Evolutionary conservation across 208 protist genomes (phyloP).

Genomic region (Crithidia expoeki): DNA sequence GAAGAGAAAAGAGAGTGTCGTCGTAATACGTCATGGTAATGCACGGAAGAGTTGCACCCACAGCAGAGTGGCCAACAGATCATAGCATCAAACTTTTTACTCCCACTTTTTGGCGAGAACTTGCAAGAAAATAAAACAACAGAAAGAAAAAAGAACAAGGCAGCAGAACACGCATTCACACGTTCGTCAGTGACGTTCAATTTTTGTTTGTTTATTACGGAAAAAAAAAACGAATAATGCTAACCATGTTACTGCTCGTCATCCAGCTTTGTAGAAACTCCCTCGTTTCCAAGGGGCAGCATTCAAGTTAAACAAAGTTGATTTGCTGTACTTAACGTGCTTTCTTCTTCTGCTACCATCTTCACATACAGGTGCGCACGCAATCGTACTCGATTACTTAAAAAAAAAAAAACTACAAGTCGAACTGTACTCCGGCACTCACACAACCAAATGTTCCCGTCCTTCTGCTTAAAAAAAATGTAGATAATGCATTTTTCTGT

Average conservation of each 20-base stretch:
- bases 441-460: too few species aligned
- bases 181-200: not conserved
- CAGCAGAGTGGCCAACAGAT: conserved; percentile 3
- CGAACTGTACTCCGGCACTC: too few species aligned
- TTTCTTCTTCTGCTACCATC: too few species aligned
- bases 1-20: not conserved
- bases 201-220: conserved; percentile 5
- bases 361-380: too few species aligned
- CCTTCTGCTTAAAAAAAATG: too few species aligned
- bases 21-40: not conserved
- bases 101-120: not conserved
- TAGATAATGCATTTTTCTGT: too few species aligned
- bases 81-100: not conserved
- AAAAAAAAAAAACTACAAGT: too few species aligned
- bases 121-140: not conserved
- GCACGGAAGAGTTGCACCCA: conserved; percentile 8
- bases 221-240: conserved; percentile 1
- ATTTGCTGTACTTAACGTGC: too few species aligned
- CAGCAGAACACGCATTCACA: conserved; percentile 16
- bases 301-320: too few species aligned
- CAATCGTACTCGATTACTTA: too few species aligned
- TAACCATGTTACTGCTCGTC: not conserved
- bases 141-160: conserved; percentile 3
- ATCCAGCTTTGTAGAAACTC: too few species aligned
- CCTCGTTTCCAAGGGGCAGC: not conserved